Conservation (phyloP, 2,329 filamentous ascomycete species). For the Penicillium sp. region DNA sequence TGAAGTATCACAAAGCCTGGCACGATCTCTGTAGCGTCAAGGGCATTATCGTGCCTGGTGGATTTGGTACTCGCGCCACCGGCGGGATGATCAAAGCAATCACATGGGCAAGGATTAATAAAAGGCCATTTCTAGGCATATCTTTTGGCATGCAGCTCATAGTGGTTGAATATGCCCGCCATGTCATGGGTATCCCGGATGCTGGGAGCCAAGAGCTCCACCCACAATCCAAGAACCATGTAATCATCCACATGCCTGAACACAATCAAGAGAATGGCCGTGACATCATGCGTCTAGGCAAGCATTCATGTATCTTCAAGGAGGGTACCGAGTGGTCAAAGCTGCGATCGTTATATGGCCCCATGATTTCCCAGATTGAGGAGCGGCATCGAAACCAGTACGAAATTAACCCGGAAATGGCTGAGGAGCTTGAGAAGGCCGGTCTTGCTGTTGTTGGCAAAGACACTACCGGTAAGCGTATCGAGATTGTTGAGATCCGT, state of each 20-base stretch:
- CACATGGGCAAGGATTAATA: conserved; percentile 82
- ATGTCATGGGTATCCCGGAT: conserved; percentile 64
- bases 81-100: conserved; percentile 87
- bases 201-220: conserved; percentile 60
- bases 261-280: conserved; percentile 70
- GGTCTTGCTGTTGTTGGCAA: conserved; percentile 77
- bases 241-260: conserved; percentile 93
- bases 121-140: conserved; percentile 81
- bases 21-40: conserved; percentile 68
- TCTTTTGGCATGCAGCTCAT: conserved; percentile 93
- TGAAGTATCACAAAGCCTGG: conserved; percentile 83
- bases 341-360: conserved; percentile 71
- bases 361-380: conserved; percentile 50
- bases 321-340: conserved; percentile 73
- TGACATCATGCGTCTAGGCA: conserved; percentile 72
- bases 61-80: conserved; percentile 76
- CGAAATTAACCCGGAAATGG: conserved; percentile 80
- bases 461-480: conserved; percentile 73
- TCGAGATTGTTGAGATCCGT: conserved; percentile 80
- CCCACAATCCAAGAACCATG: conserved; percentile 59
- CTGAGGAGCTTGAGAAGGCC: conserved; percentile 65
- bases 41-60: conserved; percentile 61
- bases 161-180: conserved; percentile 82
- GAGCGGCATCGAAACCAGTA: conserved; percentile 89
- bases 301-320: conserved; percentile 74